Percentiles rank a stretch among this genome's conserved stretches.
Conservation (phyloP, 345 rosid genomes). For the Boechera stricta region DNA sequence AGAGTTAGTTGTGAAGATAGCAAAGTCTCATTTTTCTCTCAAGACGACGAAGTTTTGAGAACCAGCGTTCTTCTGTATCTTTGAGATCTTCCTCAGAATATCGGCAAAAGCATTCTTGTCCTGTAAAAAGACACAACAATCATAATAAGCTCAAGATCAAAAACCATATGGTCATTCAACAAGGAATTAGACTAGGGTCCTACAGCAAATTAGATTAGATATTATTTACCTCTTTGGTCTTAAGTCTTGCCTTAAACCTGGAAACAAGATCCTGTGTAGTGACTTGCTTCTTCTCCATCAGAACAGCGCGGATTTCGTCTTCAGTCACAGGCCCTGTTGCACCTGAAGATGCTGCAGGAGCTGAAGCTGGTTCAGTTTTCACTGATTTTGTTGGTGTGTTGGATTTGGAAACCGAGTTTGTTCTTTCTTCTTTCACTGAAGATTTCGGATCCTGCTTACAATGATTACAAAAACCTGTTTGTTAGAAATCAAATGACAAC, state of each 20-base stretch:
- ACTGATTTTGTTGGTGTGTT: constrained; percentile 49
- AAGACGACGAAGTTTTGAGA: constrained; percentile 72
- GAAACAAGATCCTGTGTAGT: constrained; percentile 73
- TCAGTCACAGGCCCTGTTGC: constrained; percentile 79
- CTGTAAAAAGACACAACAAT: constrained; percentile 49
- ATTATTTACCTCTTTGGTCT: constrained; percentile 64
- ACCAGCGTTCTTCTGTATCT: constrained; percentile 83
- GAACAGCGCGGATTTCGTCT: constrained; percentile 62
- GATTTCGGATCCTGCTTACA: constrained; percentile 60
- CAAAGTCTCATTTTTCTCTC: constrained; percentile 57
- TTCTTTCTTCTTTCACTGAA: constrained; percentile 56
- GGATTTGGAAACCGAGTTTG: constrained; percentile 51
- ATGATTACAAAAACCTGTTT: neutral
- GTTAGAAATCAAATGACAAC: constrained; percentile 5
- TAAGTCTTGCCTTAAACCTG: constrained; percentile 77
- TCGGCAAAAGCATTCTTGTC: constrained; percentile 85
- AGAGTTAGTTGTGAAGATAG: neutral
- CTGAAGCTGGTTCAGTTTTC: constrained; percentile 48
- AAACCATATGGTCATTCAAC: constrained; percentile 4
- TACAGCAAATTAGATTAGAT: neutral
- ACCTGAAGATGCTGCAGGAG: constrained; percentile 49
- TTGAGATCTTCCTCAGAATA: constrained; percentile 80
- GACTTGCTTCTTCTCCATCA: constrained; percentile 1
- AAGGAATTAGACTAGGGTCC: neutral
- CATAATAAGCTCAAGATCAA: neutral